Evolutionary conservation across 179 eudicot genomes (phyloP), one percentile per base, ranked within the genome.

Genomic region (Pouteria campechiana): DNA sequence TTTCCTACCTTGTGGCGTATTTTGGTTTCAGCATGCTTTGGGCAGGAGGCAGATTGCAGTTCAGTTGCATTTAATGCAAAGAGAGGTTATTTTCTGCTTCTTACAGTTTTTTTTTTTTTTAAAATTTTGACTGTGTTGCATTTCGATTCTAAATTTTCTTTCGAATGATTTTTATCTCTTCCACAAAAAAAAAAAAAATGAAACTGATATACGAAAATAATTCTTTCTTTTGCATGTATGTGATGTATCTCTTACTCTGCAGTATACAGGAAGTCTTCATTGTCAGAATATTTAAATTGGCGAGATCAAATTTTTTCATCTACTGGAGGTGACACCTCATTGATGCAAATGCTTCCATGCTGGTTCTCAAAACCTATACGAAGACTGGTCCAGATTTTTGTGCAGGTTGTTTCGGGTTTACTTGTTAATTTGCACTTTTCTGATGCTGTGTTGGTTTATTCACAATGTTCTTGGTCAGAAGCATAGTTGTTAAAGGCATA

Each of bases 331-430:
- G 98, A 90, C 52, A 75, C 98, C 33, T 82, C 98, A 60, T 81
- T 90, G 41, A 55, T 79, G 40, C 95, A 86, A 68, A 82, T 90
- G 94, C 83, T 90, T 38, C 98, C 98, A 10, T 67, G 69, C 69
- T 90, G 98, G 98, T 86, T 86, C 63, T 76, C 90, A 9, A 81
- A 77, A 72, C 68, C 71, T 57, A 64, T 86, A 20, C 67, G 92
- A 63, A 79, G 96, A 70, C 58, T 90, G 44, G 55, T 86, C 70
- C 94, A 90, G 67, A 87, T 90, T 50, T 86, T 76, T 77, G 84
- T 90, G 36, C 93, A 85, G 98, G 98, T 85, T 50, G 46, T 28
- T 25, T 54, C 32, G 19, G 29, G 29, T 30, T 3, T 47, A 30
- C 41, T 49, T 33, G 21, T 37, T 35, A 5, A 20, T 38, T 44